These are phyloP conservation scores for Claviceps sp. DNA, from an alignment of 2,329 filamentous ascomycete genomes.

Conservation along the genomic window DNA sequence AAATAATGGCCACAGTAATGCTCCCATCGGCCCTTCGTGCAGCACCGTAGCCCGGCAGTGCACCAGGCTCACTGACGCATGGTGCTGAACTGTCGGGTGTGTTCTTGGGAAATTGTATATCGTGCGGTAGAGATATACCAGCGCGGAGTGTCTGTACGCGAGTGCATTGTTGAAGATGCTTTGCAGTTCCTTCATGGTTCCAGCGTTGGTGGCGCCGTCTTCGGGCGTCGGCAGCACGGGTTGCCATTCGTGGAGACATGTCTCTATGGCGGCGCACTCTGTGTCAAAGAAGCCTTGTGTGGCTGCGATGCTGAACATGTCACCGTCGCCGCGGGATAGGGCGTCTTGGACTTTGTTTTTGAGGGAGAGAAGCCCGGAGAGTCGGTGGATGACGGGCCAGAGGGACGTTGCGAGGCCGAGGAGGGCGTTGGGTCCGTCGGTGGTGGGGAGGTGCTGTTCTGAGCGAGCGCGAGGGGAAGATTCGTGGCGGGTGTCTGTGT, in stretches of 20 bases:
- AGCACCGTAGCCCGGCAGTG: slow-evolving; percentile 43
- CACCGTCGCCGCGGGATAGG: slow-evolving; percentile 23
- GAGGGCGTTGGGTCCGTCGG: slow-evolving; percentile 42
- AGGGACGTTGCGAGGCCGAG: slow-evolving; percentile 48
- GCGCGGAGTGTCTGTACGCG: slow-evolving; percentile 44
- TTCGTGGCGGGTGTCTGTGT: slow-evolving; percentile 31
- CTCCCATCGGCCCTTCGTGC: slow-evolving; percentile 46
- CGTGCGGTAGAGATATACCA: slow-evolving; percentile 44
- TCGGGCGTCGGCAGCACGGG: slow-evolving; percentile 30
- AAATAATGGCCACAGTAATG: slow-evolving; percentile 52
- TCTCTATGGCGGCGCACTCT: slow-evolving; percentile 40
- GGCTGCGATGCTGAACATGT: slow-evolving; percentile 28
- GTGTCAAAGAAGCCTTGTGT: slow-evolving; percentile 37
- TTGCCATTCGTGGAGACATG: slow-evolving; percentile 41
- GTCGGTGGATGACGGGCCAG: slow-evolving; percentile 49
- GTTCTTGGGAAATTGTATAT: slow-evolving; percentile 34
- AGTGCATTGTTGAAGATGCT: slow-evolving; percentile 46
- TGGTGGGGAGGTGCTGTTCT: slow-evolving; percentile 29
- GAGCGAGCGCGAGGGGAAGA: slow-evolving; percentile 29
- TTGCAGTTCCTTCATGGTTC: slow-evolving; percentile 31
- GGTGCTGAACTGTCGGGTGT: slow-evolving; percentile 38
- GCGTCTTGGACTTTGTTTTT: slow-evolving; percentile 38
- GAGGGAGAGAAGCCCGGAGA: slow-evolving; percentile 40
- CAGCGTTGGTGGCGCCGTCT: neutral
- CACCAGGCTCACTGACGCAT: slow-evolving; percentile 34